Conservation (phyloP, 1,284 basidiomycete genomes). For the Ceratobasidium sp. region DNA sequence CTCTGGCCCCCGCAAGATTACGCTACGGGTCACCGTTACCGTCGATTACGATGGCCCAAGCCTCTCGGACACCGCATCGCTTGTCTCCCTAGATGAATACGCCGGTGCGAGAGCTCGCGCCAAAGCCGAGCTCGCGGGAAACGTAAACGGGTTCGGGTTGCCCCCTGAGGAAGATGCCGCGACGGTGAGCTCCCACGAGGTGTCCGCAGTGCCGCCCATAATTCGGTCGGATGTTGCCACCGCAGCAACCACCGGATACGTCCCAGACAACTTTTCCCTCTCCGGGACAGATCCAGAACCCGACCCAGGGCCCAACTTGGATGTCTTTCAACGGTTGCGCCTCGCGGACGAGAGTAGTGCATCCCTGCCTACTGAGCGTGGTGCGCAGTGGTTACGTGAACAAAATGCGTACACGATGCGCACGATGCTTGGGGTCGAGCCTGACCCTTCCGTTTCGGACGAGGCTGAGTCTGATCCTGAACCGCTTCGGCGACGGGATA, state of each 20-base stretch:
- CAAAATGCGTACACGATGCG: conserved; percentile 74
- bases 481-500: conserved; percentile 20
- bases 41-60: conserved; percentile 93
- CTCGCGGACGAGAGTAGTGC: conserved; percentile 58
- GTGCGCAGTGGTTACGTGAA: conserved; percentile 83
- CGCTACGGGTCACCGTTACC: conserved; percentile 76
- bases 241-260: conserved; percentile 33
- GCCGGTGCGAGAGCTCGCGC: conserved; percentile 26
- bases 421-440: conserved; percentile 69
- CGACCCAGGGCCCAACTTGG: conserved; percentile 51
- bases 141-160: conserved; percentile 40
- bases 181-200: conserved; percentile 62
- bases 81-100: conserved; percentile 81
- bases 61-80: conserved; percentile 85
- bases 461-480: conserved; percentile 10
- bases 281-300: conserved; percentile 39
- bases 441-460: conserved; percentile 65
- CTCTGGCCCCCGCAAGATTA: conserved; percentile 75
- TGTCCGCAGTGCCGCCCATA: background rate
- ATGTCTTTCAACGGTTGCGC: conserved; percentile 70
- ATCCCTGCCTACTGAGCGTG: conserved; percentile 65
- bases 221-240: conserved; percentile 22
- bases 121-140: conserved; percentile 36
- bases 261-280: conserved; percentile 43
- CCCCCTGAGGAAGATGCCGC: conserved; percentile 67